phyloP scores from a whole-genome alignment of 2,329 filamentous ascomycete genomes.

The Amesomyces nigricolor region DNA sequence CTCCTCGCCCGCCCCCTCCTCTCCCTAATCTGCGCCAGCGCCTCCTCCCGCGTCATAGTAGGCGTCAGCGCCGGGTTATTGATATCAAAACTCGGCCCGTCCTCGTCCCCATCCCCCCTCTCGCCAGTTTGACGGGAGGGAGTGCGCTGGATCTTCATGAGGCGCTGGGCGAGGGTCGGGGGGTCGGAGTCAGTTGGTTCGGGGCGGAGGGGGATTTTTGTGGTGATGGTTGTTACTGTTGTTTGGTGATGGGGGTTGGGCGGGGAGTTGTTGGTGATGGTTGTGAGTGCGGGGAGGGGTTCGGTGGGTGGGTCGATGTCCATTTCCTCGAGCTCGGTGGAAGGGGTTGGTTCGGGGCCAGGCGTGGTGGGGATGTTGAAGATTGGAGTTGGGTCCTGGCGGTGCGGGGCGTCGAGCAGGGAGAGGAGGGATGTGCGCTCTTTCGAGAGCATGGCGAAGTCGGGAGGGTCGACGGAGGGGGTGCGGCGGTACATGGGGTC shows the following conservation, averaged over 20 bases:
- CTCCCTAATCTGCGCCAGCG: conserved; percentile 68
- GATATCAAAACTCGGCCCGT: conserved; percentile 47
- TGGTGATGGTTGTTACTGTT: conserved; percentile 47
- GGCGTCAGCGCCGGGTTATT: conserved; percentile 56
- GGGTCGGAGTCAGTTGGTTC: conserved; percentile 32
- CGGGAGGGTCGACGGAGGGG: conserved; percentile 57
- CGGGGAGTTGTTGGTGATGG: background rate
- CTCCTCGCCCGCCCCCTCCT: conserved; percentile 54
- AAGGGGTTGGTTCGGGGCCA: conserved; percentile 27
- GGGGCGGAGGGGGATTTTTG: conserved; percentile 46
- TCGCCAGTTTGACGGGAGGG: conserved; percentile 35
- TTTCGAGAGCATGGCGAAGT: conserved; percentile 49
- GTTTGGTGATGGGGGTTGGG: conserved; percentile 25
- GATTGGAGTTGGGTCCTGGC: conserved; percentile 32
- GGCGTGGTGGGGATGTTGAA: conserved; percentile 40
- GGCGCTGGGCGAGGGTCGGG: conserved; percentile 40
- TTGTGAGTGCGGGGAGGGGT: background rate
- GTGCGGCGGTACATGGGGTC: conserved; percentile 49
- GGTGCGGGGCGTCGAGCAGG: conserved; percentile 52
- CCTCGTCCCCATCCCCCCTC: too few species aligned
- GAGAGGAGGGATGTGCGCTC: conserved; percentile 55
- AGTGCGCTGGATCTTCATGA: conserved; percentile 37
- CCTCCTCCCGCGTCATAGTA: conserved; percentile 67
- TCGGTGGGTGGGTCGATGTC: background rate
- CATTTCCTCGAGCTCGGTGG: conserved; percentile 12